These are phyloP conservation scores for Wickerhamiella sergipiensis DNA, from an alignment of 805 yeast genomes.

Conservation along the genomic window DNA sequence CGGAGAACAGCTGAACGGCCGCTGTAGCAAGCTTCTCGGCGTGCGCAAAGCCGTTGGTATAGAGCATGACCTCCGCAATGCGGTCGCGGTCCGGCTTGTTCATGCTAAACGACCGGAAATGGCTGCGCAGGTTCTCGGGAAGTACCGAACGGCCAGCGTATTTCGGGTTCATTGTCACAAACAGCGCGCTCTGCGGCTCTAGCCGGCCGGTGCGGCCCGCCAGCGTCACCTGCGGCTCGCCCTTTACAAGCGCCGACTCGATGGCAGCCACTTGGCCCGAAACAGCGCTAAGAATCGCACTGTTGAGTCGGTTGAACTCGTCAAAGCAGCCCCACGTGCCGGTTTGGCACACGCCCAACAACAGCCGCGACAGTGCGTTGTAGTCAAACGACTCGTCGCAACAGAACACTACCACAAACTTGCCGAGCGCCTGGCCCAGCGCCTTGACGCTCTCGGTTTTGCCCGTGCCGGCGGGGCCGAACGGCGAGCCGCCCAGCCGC, in stretches of 20 bases:
- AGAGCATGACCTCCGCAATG: constrained; percentile 60
- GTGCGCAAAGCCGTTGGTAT: constrained; percentile 52
- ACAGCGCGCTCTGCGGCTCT: constrained; percentile 39
- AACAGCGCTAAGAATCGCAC: constrained; percentile 64
- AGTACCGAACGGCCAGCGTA: constrained; percentile 71
- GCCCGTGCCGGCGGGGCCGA: constrained; percentile 97
- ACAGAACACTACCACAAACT: constrained; percentile 71
- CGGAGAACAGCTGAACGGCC: constrained; percentile 42
- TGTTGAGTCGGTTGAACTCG: constrained; percentile 74
- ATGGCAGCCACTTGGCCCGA: constrained; percentile 67
- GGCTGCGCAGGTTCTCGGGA: constrained; percentile 74
- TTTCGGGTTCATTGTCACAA: constrained; percentile 83
- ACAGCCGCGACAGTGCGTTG: constrained; percentile 60
- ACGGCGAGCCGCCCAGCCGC: constrained; percentile 74
- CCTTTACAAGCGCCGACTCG: constrained; percentile 35
- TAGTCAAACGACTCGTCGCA: constrained; percentile 86
- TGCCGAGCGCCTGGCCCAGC: constrained; percentile 64
- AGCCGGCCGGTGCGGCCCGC: constrained; percentile 13
- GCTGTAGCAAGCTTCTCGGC: constrained; percentile 33
- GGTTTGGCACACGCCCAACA: constrained; percentile 64
- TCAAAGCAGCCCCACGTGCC: constrained; percentile 97
- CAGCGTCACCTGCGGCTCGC: constrained; percentile 13
- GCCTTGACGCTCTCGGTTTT: constrained; percentile 87
- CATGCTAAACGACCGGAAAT: constrained; percentile 67
- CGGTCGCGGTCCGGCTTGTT: constrained; percentile 50